Evolutionary conservation across 495 filamentous ascomycete species (phyloP).

Genomic region (Neohortaea acidophila): DNA sequence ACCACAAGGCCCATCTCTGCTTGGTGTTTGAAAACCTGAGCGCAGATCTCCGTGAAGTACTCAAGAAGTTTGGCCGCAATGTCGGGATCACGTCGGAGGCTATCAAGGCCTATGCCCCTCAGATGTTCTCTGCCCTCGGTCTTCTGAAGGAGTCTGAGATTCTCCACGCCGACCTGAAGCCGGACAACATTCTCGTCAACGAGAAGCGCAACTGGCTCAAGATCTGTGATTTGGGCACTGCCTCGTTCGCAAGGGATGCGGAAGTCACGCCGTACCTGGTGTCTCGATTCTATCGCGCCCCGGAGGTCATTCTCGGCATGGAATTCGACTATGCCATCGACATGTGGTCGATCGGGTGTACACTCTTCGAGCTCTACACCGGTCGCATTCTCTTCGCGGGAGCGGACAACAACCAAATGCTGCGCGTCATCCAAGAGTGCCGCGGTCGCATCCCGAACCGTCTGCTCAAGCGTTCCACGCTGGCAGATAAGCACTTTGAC

Average conservation of each 20-base stretch:
- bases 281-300: constrained; percentile 91
- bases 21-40: constrained; percentile 93
- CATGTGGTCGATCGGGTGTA: constrained; percentile 95
- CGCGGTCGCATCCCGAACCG: constrained; percentile 84
- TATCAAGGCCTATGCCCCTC: constrained; percentile 75
- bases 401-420: constrained; percentile 94
- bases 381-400: constrained; percentile 95
- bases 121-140: constrained; percentile 80
- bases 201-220: constrained; percentile 75
- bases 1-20: constrained; percentile 89
- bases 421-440: constrained; percentile 88
- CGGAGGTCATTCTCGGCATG: constrained; percentile 93
- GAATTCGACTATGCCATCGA: constrained; percentile 88
- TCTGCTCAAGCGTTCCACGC: constrained; percentile 61
- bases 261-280: constrained; percentile 89
- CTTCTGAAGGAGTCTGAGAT: constrained; percentile 83
- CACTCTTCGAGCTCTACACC: constrained; percentile 89
- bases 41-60: constrained; percentile 83
- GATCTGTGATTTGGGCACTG: constrained; percentile 90
- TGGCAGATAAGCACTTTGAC: constrained; percentile 68
- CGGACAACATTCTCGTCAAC: constrained; percentile 81
- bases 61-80: constrained; percentile 92
- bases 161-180: constrained; percentile 89
- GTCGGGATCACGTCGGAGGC: constrained; percentile 78
- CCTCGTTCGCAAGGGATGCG: constrained; percentile 74